Evolutionary conservation across 2,329 filamentous ascomycete species (phyloP), one percentile per base, ranked within the genome.

Genomic region (Fusarium euwallaceae): DNA sequence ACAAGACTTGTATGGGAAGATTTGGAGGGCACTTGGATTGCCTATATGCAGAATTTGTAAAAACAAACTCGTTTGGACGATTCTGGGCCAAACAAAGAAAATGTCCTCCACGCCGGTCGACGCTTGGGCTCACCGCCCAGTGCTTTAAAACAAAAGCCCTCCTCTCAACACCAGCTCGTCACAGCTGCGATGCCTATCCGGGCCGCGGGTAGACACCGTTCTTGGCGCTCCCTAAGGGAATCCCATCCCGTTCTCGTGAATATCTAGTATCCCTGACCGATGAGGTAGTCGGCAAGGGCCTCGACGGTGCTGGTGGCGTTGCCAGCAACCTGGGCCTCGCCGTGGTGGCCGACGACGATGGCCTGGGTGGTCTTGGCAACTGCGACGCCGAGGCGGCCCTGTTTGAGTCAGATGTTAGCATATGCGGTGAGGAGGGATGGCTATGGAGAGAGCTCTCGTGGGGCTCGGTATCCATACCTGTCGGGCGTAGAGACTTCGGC

Each of bases 281-380:
- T 92, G 74, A 98, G 91, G 88, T 98, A 98, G 84, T 97, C 94
- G 80, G 91, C 95, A 73, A 99, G 89, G 79, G 91, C 88, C 87
- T 96, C 94, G 77, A 97, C 93, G 60, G 93, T 94, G 82, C 90
- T 90, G 79, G 92, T 92, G 73, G 94, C 92, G 83, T 93, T 92
- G 82, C 94, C 92, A 62, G 93, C 94, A 83, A 93, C 88, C 78
- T 92, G 86, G 72, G 83, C 83, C 83, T 97, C 94, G 77, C 88
- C 88, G 88, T 98, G 95, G 88, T 98, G 95, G 78, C 91, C 93
- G 82, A 99, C 86, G 82, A 99, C 90, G 83, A 98, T 92, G 78
- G 95, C 94, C 86, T 97, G 93, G 81, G 89, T 92, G 80, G 96
- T 97, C 89, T 97, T 97, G 85, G 92, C 92, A 79, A 97, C 90